Evolutionary conservation across 148 eudicot genomes (phyloP).

Genomic region (Diospyros kaki): DNA sequence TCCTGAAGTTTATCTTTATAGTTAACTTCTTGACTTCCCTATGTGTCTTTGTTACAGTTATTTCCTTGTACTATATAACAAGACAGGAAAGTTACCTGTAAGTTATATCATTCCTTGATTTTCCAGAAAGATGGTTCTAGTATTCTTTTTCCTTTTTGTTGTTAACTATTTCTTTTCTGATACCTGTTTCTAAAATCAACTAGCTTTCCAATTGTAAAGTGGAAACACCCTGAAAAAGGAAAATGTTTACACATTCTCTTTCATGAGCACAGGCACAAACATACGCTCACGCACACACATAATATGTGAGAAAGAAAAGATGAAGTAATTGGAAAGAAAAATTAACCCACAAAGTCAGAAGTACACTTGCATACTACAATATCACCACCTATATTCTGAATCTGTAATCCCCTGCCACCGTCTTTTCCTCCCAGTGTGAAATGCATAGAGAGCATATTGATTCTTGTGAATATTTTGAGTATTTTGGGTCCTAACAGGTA

Average conservation of each 20-base stretch:
- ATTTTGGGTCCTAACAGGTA: neutral
- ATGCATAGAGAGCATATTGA: neutral
- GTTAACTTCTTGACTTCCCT: conserved; percentile 84
- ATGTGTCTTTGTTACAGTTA: conserved; percentile 81
- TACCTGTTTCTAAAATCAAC: neutral
- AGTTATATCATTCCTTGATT: conserved; percentile 31
- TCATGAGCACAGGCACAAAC: no score
- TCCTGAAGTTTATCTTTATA: conserved; percentile 85
- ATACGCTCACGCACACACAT: neutral
- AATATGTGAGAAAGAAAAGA: neutral
- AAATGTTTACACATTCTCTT: no score
- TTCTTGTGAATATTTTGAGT: neutral
- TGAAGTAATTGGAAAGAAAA: neutral
- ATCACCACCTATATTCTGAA: no score
- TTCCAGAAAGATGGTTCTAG: neutral
- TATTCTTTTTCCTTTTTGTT: neutral
- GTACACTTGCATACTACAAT: neutral
- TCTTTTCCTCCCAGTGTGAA: no score
- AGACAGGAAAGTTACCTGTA: conserved; percentile 85
- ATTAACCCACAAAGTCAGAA: neutral
- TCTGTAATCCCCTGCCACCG: neutral
- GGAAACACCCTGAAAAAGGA: no score
- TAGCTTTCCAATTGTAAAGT: neutral
- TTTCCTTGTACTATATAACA: conserved; percentile 79
- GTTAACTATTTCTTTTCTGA: neutral